phyloP scores from a whole-genome alignment of 495 filamentous ascomycete genomes.

The Gamarada debralockiae region DNA sequence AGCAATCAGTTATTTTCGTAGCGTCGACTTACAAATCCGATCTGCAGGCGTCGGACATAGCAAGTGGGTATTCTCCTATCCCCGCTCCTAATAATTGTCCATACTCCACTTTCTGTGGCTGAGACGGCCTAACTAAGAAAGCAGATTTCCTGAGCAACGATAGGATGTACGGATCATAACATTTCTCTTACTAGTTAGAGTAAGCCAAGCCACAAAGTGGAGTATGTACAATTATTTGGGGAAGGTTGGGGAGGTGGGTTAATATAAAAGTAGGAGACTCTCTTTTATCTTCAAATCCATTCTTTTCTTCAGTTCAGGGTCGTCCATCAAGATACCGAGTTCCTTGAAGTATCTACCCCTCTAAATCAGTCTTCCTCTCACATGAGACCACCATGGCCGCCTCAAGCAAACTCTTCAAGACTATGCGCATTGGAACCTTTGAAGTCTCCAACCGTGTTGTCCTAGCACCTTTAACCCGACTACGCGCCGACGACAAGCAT shows the following conservation, averaged over 20 bases:
- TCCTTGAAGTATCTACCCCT: too few species aligned
- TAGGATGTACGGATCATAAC: neutral
- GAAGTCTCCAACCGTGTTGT: slow-evolving; percentile 36
- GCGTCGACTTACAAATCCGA: too few species aligned
- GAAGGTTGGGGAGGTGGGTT: too few species aligned
- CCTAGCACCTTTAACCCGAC: slow-evolving; percentile 42
- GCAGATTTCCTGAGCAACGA: neutral
- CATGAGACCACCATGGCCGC: neutral
- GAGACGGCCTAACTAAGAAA: neutral
- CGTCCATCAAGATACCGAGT: too few species aligned
- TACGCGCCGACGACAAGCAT: slow-evolving; percentile 33
- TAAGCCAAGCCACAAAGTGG: neutral
- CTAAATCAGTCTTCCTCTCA: too few species aligned
- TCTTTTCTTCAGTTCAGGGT: too few species aligned
- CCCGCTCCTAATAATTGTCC: neutral
- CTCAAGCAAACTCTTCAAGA: slow-evolving; percentile 29
- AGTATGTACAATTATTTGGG: too few species aligned
- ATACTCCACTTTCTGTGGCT: neutral
- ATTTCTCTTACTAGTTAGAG: neutral
- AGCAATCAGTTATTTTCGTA: too few species aligned
- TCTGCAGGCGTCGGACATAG: too few species aligned
- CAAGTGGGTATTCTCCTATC: too few species aligned
- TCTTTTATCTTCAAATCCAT: too few species aligned
- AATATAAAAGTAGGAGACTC: too few species aligned
- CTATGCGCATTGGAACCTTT: slow-evolving; percentile 32